Conservation (phyloP, 1,139 yeast species). For the Pichia sp. region DNA sequence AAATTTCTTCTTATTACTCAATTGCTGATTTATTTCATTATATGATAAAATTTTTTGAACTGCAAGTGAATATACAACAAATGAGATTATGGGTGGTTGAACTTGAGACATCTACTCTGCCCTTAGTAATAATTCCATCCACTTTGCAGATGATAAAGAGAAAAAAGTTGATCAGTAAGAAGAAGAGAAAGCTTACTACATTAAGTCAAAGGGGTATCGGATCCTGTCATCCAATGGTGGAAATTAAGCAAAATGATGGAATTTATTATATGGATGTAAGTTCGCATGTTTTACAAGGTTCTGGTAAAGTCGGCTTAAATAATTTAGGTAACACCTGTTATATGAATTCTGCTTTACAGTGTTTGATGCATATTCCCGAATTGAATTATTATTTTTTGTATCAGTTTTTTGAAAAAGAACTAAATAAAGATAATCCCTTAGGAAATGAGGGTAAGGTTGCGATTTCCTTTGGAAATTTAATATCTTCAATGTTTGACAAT, state of each 20-base stretch:
- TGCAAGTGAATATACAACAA: conserved; percentile 15
- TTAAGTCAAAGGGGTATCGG: conserved; percentile 15
- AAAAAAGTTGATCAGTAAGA: conserved; percentile 18
- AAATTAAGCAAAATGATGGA: conserved; percentile 23
- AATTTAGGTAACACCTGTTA: conserved; percentile 94
- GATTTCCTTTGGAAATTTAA: conserved; percentile 57
- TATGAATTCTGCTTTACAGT: conserved; percentile 95
- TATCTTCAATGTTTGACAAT: conserved; percentile 51
- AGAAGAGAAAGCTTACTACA: conserved; percentile 15
- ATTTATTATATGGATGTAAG: conserved; percentile 22
- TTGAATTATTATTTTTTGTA: conserved; percentile 66
- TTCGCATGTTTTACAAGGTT: conserved; percentile 26
- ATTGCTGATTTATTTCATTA: conserved; percentile 19
- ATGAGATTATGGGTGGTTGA: conserved; percentile 24
- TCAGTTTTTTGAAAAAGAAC: conserved; percentile 56
- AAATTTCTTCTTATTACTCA: conserved; percentile 18
- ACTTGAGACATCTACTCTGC: conserved; percentile 10
- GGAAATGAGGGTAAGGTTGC: conserved; percentile 86
- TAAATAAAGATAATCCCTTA: conserved; percentile 72
- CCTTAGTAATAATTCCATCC: conserved; percentile 18
- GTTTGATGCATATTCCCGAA: conserved; percentile 83
- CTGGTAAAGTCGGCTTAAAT: conserved; percentile 59
- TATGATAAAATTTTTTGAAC: conserved; percentile 25
- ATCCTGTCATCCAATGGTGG: conserved; percentile 22
- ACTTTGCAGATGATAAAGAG: conserved; percentile 14